Percentiles rank a stretch among this genome's conserved stretches.
Conservation (phyloP, 2,329 filamentous ascomycete species). For the Trichoderma citrinoviride region DNA sequence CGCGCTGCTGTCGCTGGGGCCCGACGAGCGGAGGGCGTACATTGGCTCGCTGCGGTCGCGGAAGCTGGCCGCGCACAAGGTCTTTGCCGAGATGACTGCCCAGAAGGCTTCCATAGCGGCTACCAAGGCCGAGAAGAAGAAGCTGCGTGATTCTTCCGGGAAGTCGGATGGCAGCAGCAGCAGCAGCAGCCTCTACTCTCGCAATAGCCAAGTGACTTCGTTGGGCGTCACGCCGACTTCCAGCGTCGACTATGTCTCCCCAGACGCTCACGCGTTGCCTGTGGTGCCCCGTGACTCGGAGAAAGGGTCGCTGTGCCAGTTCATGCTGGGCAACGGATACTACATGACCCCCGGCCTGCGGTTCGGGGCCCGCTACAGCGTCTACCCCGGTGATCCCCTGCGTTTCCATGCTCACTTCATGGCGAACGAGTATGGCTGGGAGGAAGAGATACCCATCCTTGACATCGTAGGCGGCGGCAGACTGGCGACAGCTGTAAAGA, state of each 20-base stretch:
- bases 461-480: slow-evolving; percentile 84
- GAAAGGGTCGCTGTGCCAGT: slow-evolving; percentile 64
- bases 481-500: slow-evolving; percentile 92
- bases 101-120: slow-evolving; percentile 35
- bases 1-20: slow-evolving; percentile 57
- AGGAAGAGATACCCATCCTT: slow-evolving; percentile 79
- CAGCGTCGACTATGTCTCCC: slow-evolving; percentile 33
- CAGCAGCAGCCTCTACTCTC: background rate
- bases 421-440: slow-evolving; percentile 79
- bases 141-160: slow-evolving; percentile 1
- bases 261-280: slow-evolving; percentile 21
- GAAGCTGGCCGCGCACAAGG: slow-evolving; percentile 43
- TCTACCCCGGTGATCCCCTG: slow-evolving; percentile 92
- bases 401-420: slow-evolving; percentile 96
- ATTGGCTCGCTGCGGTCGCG: slow-evolving; percentile 53
- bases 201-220: slow-evolving; percentile 24
- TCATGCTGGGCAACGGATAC: slow-evolving; percentile 76
- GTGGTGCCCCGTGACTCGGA: slow-evolving; percentile 24
- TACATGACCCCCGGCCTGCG: slow-evolving; percentile 89
- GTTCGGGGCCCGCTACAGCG: slow-evolving; percentile 91
- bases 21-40: slow-evolving; percentile 60
- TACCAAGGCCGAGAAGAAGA: slow-evolving; percentile 3
- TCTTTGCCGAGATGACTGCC: slow-evolving; percentile 41
- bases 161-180: background rate
- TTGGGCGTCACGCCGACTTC: slow-evolving; percentile 39